phyloP scores from a whole-genome alignment of 345 rosid species.

The Brassica carinata region DNA sequence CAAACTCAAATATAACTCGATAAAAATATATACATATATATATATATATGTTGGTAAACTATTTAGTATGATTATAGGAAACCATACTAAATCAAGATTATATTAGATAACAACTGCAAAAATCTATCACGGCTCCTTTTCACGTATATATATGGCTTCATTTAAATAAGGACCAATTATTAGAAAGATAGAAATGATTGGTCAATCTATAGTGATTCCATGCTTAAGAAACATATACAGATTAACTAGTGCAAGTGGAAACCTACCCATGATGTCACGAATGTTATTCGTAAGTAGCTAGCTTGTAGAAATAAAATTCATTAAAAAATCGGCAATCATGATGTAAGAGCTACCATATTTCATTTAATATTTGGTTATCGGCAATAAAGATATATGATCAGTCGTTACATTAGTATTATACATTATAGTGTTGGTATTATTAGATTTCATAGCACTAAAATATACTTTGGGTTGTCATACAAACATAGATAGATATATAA shows the following conservation, averaged over 20 bases:
- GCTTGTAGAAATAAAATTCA: constrained; percentile 35
- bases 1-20: not conserved
- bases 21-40: not conserved
- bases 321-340: not conserved
- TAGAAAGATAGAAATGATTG: constrained; percentile 14
- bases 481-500: not conserved
- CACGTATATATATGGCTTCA: not conserved
- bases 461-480: not conserved
- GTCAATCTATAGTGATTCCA: constrained; percentile 28
- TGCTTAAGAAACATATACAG: constrained; percentile 21
- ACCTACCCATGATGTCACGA: constrained; percentile 28
- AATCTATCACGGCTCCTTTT: not conserved
- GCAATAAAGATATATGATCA: not conserved
- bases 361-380: not conserved
- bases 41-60: not conserved
- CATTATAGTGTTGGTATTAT: not conserved
- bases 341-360: not conserved
- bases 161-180: not conserved
- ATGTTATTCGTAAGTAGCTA: constrained; percentile 14
- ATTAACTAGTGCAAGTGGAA: constrained; percentile 27
- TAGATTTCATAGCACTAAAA: not conserved
- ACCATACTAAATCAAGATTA: not conserved
- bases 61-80: not conserved
- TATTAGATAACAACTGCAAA: not conserved
- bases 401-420: not conserved